Base-by-base conservation (phyloP, 331 rosid genomes). In the Malus hybrid region DNA sequence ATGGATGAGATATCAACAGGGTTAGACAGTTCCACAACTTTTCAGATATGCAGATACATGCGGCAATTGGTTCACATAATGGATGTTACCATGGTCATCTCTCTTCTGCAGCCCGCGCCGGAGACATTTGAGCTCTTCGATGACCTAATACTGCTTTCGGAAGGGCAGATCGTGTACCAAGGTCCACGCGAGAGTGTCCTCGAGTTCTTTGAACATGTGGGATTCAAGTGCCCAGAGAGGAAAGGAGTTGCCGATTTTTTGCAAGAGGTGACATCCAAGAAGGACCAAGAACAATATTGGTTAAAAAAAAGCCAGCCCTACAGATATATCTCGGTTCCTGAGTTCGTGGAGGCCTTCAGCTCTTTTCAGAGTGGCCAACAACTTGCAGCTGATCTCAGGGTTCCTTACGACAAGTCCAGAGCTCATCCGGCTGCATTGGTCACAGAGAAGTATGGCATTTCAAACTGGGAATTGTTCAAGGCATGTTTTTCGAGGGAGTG, bases 271-370 rank as follows among this genome's bases (percentile, higher is more conserved):
- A 88, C 93, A 28, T 88, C 93, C 59, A 84, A 79, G 81, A 86
- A 87, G 54, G 93, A 89, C 79, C 93, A 89, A 78, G 89, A 86
- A 59, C 91, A 85, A 16, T 89, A 87, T 33, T 89, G 93, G 93
- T 67, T 50, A 46, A 73, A 64, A 63, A 85, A 22, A 52, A 46
- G 62, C 67, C 69, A 79, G 22, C 79, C 88, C 46, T 83, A 84
- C 24, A 77, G 83, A 67, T 90, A 68, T 66, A 65, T 90, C 64
- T 73, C 91, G 5, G 92, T 67, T 56, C 16, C 83, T 27, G 89
- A 86, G 33, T 87, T 90, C 74, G 24, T 24, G 24, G 24, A 24
- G 24, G 24, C 24, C 24, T 24, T 24, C 24, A 24, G 24, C 24
- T 24, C 24, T 24, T 24, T 24, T 24, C 24, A 1, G 24, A 24